Evolutionary conservation across 1,284 basidiomycete genomes (phyloP).

Genomic region (Ceratobasidium sp.): DNA sequence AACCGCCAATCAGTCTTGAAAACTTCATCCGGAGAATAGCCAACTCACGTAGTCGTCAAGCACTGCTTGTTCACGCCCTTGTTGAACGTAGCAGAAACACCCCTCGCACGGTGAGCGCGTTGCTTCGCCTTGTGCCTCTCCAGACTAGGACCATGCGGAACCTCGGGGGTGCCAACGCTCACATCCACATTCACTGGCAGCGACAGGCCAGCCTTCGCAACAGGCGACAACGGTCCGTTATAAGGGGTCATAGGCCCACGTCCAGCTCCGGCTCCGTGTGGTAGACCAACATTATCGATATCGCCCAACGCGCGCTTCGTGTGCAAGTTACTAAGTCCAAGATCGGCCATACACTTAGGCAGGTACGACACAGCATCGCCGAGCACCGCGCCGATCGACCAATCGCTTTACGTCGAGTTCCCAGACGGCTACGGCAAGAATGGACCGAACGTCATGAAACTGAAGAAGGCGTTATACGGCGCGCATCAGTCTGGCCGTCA

Average conservation of each 20-base stretch:
- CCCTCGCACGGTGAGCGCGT: slow-evolving; percentile 36
- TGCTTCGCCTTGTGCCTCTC: slow-evolving; percentile 31
- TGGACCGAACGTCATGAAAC: slow-evolving; percentile 26
- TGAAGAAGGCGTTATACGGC: slow-evolving; percentile 21
- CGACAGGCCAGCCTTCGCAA: background rate
- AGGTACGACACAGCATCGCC: slow-evolving; percentile 68
- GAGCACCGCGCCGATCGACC: slow-evolving; percentile 58
- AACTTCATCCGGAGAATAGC: background rate
- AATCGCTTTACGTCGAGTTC: background rate
- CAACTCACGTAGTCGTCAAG: slow-evolving; percentile 49
- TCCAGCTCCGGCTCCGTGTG: slow-evolving; percentile 22
- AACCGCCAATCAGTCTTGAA: background rate
- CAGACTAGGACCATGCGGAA: slow-evolving; percentile 30
- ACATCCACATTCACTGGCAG: background rate
- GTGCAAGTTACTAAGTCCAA: background rate
- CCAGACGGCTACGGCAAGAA: slow-evolving; percentile 6
- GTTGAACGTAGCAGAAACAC: slow-evolving; percentile 6
- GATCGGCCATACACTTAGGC: slow-evolving; percentile 58
- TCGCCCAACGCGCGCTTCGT: background rate
- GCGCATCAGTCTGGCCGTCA: slow-evolving; percentile 1
- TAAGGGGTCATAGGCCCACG: slow-evolving; percentile 54
- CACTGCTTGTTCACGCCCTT: slow-evolving; percentile 46
- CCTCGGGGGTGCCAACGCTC: slow-evolving; percentile 10
- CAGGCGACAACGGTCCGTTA: slow-evolving; percentile 64
- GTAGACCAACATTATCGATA: background rate